phyloP scores from a whole-genome alignment of 1,284 basidiomycete species.

The Ceratobasidium sp. region DNA sequence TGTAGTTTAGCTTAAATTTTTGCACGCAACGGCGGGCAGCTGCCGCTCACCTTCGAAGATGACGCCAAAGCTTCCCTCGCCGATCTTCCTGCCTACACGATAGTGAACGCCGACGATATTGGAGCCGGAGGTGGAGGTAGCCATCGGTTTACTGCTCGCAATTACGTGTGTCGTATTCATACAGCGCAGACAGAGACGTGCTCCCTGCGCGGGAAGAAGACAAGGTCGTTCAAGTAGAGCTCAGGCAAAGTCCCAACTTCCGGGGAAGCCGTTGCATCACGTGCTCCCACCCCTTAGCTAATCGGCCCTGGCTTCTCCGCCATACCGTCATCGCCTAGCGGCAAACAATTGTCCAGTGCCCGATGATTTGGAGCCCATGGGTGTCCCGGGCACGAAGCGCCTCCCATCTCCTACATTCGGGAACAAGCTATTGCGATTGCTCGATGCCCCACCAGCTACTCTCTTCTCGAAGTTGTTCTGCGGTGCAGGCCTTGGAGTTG shows the following conservation, averaged over 20 bases:
- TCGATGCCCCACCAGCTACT: background rate
- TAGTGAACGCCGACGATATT: slow-evolving; percentile 80
- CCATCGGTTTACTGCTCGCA: slow-evolving; percentile 37
- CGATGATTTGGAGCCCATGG: slow-evolving; percentile 7
- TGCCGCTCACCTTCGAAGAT: slow-evolving; percentile 41
- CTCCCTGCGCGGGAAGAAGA: slow-evolving; percentile 30
- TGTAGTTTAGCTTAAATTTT: background rate
- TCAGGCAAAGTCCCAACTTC: slow-evolving; percentile 24
- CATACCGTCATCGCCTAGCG: slow-evolving; percentile 19
- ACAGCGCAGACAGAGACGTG: slow-evolving; percentile 1
- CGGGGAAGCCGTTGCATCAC: slow-evolving; percentile 22
- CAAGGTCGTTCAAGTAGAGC: slow-evolving; percentile 23
- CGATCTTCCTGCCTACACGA: slow-evolving; percentile 70
- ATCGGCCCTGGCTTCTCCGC: background rate
- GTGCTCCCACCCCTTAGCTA: slow-evolving; percentile 17
- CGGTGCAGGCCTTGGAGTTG: background rate
- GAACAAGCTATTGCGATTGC: background rate
- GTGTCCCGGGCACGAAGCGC: slow-evolving; percentile 23
- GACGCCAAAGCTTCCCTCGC: slow-evolving; percentile 85
- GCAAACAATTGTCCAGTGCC: background rate
- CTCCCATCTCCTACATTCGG: slow-evolving; percentile 17
- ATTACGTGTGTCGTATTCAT: slow-evolving; percentile 41
- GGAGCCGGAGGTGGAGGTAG: slow-evolving; percentile 10
- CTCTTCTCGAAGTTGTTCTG: background rate
- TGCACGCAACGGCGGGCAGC: slow-evolving; percentile 24